Percentiles rank a stretch among this genome's conserved stretches.
phyloP scores from a whole-genome alignment of 768 basidiomycete genomes.

The Tephrocybe sp. region DNA sequence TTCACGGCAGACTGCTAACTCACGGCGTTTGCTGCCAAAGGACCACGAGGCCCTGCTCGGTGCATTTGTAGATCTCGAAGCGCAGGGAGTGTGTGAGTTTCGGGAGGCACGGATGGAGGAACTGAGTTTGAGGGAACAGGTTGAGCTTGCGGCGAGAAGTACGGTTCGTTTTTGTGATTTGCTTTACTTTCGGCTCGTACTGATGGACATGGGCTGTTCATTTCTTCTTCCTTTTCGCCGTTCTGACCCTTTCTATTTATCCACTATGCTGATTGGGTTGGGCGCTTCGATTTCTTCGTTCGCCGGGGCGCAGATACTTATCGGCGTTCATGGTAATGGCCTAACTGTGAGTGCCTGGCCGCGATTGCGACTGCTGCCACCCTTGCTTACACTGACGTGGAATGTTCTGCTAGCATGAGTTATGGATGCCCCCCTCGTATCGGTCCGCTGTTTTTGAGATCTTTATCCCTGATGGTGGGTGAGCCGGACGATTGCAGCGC shows the following conservation, averaged over 20 bases:
- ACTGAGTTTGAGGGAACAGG: slow-evolving; percentile 60
- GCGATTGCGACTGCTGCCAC: too few species aligned
- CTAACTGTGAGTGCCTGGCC: slow-evolving; percentile 42
- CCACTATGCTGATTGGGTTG: background rate
- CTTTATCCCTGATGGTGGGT: slow-evolving; percentile 52
- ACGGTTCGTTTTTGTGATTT: slow-evolving; percentile 43
- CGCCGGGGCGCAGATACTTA: slow-evolving; percentile 40
- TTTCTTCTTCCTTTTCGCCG: background rate
- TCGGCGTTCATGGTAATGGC: slow-evolving; percentile 72
- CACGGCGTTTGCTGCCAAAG: slow-evolving; percentile 37
- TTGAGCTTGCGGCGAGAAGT: slow-evolving; percentile 57
- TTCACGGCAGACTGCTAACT: slow-evolving; percentile 50
- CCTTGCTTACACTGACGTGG: slow-evolving; percentile 1
- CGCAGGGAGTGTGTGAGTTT: slow-evolving; percentile 51
- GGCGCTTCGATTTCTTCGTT: slow-evolving; percentile 1
- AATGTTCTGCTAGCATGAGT: slow-evolving; percentile 40
- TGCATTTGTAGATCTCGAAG: slow-evolving; percentile 46
- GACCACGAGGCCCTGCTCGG: slow-evolving; percentile 52
- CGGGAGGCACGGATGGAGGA: slow-evolving; percentile 39
- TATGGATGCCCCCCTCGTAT: slow-evolving; percentile 68
- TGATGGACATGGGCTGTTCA: slow-evolving; percentile 4
- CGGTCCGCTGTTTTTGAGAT: slow-evolving; percentile 71
- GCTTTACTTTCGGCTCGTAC: slow-evolving; percentile 7
- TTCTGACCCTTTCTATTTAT: background rate
- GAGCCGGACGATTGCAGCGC: background rate